phyloP scores from a whole-genome alignment of 2,329 filamentous ascomycete genomes.

The Pestalotiopsis sp. region DNA sequence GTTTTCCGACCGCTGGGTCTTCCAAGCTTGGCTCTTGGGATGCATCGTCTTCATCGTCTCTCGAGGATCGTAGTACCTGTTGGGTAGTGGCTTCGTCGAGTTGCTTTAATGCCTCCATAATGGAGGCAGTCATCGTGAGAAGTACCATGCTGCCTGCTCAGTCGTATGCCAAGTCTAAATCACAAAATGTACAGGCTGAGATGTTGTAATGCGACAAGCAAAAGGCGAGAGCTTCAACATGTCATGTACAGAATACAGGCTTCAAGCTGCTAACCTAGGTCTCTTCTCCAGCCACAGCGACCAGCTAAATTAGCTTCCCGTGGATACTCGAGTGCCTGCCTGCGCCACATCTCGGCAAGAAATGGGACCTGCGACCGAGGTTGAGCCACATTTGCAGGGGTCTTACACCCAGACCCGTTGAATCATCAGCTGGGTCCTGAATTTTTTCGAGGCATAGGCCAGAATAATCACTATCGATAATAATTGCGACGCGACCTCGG shows the following conservation, averaged over 20 bases:
- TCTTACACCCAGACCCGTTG: background rate
- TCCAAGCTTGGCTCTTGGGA: constrained; percentile 51
- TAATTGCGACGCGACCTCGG: constrained; percentile 5
- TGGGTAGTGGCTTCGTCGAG: constrained; percentile 24
- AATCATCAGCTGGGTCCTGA: constrained; percentile 8
- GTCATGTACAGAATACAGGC: too few relatives aligned
- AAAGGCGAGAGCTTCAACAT: too few relatives aligned
- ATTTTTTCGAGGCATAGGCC: constrained; percentile 1
- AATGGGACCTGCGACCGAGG: constrained; percentile 1
- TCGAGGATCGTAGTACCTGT: constrained; percentile 38
- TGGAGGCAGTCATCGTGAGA: constrained; percentile 72
- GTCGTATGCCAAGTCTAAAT: background rate
- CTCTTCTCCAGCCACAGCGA: too few relatives aligned
- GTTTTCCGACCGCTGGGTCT: constrained; percentile 58
- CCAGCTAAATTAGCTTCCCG: too few relatives aligned
- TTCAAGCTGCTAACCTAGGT: too few relatives aligned
- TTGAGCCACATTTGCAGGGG: constrained; percentile 5
- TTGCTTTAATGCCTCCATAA: constrained; percentile 61
- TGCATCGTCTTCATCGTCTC: constrained; percentile 20
- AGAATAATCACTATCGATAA: background rate
- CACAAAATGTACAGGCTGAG: background rate
- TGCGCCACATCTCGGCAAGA: constrained; percentile 2
- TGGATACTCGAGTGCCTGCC: background rate
- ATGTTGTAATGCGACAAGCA: too few relatives aligned
- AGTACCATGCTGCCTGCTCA: constrained; percentile 62